A percentile compares a stretch with the other conserved stretches of the same genome.
Conservation (phyloP, 352 stramenopile genomes). For the Thalassiosira sp. region DNA sequence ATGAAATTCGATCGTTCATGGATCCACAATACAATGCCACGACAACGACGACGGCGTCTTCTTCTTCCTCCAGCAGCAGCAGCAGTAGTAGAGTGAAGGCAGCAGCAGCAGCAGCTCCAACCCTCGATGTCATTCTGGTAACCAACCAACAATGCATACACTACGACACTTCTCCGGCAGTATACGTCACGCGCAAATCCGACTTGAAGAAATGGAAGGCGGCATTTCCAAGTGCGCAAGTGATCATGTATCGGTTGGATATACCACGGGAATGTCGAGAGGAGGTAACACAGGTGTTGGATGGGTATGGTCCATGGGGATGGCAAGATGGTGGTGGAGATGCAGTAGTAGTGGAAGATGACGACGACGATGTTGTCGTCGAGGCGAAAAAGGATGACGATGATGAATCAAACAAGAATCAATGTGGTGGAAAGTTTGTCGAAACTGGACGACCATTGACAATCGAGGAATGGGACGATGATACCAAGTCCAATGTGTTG, state of each 20-base stretch:
- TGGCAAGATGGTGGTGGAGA: slow-evolving; percentile 38
- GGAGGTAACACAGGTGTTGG: slow-evolving; percentile 69
- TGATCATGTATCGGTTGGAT: slow-evolving; percentile 75
- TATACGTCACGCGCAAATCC: slow-evolving; percentile 65
- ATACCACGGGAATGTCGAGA: slow-evolving; percentile 73
- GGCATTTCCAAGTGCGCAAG: slow-evolving; percentile 60
- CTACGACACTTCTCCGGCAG: slow-evolving; percentile 66
- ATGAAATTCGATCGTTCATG: slow-evolving; percentile 71
- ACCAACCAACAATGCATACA: slow-evolving; percentile 78
- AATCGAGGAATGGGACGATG: slow-evolving; percentile 71
- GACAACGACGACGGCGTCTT: no score
- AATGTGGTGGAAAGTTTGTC: slow-evolving; percentile 56
- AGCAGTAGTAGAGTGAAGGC: slow-evolving; percentile 22
- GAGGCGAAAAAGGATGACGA: no score
- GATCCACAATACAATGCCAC: slow-evolving; percentile 34
- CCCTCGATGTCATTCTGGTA: slow-evolving; percentile 67
- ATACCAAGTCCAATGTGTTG: slow-evolving; percentile 59
- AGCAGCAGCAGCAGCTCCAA: no score
- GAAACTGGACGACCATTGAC: slow-evolving; percentile 72
- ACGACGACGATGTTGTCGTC: no score
- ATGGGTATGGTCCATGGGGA: slow-evolving; percentile 81
- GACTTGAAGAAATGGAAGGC: slow-evolving; percentile 71
- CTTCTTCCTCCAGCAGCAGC: background rate
- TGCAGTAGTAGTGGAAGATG: no score
- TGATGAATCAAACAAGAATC: no score